Base-by-base conservation (phyloP, 1,139 yeast genomes). In the Candida sanyaensis region DNA sequence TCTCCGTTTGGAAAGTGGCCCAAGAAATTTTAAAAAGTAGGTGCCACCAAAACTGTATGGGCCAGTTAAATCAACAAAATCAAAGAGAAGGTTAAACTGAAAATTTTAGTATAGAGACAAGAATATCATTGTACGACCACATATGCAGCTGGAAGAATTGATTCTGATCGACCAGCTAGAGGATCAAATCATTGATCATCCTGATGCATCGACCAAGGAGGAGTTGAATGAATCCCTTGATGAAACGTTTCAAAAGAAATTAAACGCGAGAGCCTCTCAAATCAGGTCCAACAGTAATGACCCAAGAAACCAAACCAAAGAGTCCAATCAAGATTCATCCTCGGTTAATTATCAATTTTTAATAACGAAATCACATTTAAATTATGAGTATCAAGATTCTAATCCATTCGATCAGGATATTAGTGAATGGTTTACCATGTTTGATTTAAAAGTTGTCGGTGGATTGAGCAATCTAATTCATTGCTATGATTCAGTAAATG, bases 401-500 rank as follows among this genome's bases (percentile, higher is more conserved):
- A 71, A 69, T 5, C 57, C 61, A 0, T 64, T 84, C 27, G 61
- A 62, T 10, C 63, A 66, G 5, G 90, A 85, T 54, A 52, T 86
- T 21, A 71, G 75, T 37, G 86, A 84, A 44, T 86, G 95, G 95
- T 86, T 86, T 56, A 71, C 80, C 5, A 59, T 60, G 38, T 64
- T 71, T 41, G 93, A 86, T 59, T 70, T 80, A 41, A 55, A 57
- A 30, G 52, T 58, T 4, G 50, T 74, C 17, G 65, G 65, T 7
- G 67, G 65, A 4, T 53, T 67, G 37, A 53, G 51, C 8, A 43
- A 48, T 6, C 47, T 65, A 13, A 51, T 52, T 24, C 47, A 46
- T 5, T 44, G 45, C 26, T 63, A 51, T 48, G 48, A 53, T 10
- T 12, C 26, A 3, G 42, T 37, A 13, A 37, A 24, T 26, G 10